Base-by-base conservation (phyloP, 371 early-diverging fungal genomes). In the Smittium culicis region DNA sequence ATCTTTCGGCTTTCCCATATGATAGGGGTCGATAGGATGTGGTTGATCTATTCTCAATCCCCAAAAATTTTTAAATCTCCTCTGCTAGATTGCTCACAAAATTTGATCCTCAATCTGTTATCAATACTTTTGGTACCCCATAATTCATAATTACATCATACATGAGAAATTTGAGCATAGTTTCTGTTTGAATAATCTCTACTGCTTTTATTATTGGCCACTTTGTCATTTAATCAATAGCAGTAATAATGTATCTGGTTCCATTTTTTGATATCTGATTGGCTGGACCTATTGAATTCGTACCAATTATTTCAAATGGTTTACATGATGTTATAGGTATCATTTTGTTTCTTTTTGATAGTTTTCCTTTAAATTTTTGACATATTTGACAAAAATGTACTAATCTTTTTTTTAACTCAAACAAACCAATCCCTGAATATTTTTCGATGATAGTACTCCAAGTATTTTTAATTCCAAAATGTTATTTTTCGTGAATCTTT, bases 61-160 rank as follows among this genome's bases (percentile, higher is more conserved):
- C 28, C 1, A 68, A n/a, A 27, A 54, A 20, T 24, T 64, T 61
- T 0, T 71, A 1, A 63, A 68, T 70, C 14, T 32, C 35, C 8
- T 63, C 27, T 2, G 67, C 45, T 0, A 72, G n/a, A 1, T 56
- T 24, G 55, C 35, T 25, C 3, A 29, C 66, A 34, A 80, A 80
- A 56, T 76, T 75, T 5, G 71, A 35, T 28, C 79, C 80, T 3
- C 67, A 28, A 54, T 82, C 80, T 2, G 75, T 61, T 16, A 79
- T 25, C 0, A 81, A 63, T 63, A 71, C 65, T 0, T 59, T 35
- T 0, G 77, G 79, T 70, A 67, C 0, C 80, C 79, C 64, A 70
- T 74, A 0, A 34, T 29, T 1, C 64, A 74, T 35, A 68, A 72
- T 16, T 70, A 68, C 2, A 71, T 58, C n/a, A 66, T 54, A 8